phyloP scores from a whole-genome alignment of 768 basidiomycete species.

The Tylopilus subfusipes region DNA sequence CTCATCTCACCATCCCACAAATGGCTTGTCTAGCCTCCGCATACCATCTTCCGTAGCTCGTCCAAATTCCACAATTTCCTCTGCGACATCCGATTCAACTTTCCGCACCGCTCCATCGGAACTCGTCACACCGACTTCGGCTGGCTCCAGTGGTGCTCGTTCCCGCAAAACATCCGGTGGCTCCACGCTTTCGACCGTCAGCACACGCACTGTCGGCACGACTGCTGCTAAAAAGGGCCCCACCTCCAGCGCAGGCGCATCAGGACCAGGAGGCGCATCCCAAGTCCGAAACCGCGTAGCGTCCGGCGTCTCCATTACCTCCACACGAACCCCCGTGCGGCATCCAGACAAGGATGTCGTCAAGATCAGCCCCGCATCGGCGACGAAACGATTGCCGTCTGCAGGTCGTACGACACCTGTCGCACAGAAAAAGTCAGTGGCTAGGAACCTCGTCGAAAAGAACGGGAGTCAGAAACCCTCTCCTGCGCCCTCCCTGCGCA shows the following conservation, averaged over 20 bases:
- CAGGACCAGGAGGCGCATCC: conserved; percentile 10
- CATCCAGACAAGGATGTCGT: conserved; percentile 22
- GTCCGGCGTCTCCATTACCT: conserved; percentile 26
- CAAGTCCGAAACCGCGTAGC: conserved; percentile 20
- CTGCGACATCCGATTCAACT: conserved; percentile 30
- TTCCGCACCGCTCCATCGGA: conserved; percentile 33
- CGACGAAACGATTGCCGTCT: conserved; percentile 20
- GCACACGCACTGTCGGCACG: conserved; percentile 32
- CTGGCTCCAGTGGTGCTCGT: conserved; percentile 21
- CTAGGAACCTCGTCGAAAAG: conserved; percentile 12
- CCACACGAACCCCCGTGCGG: conserved; percentile 24
- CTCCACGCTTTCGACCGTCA: conserved; percentile 29
- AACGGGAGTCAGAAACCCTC: conserved; percentile 15
- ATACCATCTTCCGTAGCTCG: conserved; percentile 28
- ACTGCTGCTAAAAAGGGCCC: conserved; percentile 11
- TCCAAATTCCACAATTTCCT: conserved; percentile 29
- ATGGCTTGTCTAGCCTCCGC: conserved; percentile 28
- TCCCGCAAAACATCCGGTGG: conserved; percentile 30
- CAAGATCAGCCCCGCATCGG: conserved; percentile 23
- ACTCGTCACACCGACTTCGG: conserved; percentile 27
- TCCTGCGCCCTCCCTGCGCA: conserved; percentile 16
- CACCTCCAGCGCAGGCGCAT: not conserved
- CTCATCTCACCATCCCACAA: conserved; percentile 14
- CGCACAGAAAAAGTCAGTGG: conserved; percentile 17
- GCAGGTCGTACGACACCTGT: conserved; percentile 23